Base-by-base conservation (phyloP, 169 alveolate species). In the Plasmodium berghei region DNA sequence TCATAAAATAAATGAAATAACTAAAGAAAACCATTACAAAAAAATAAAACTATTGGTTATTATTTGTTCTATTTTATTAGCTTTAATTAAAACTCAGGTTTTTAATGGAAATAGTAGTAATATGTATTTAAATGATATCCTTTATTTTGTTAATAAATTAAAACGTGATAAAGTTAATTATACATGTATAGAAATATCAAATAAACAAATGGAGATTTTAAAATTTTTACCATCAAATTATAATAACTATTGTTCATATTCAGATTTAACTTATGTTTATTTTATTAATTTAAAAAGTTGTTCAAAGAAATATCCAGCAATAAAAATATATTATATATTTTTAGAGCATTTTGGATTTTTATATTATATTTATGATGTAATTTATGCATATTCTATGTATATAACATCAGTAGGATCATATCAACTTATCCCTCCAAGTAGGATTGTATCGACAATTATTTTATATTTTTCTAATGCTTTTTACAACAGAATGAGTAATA, bases 221-320 rank as follows among this genome's bases (percentile, higher is more conserved):
- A 77, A 77, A 54, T 63, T 77, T 26, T 58, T 77, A 28, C 89
- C 89, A 42, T 34, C 55, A 24, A 77, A 77, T 64, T 77, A 77
- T 64, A 77, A 77, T 58, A 77, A 77, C 28, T 77, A 77, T 77
- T 77, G 77, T 66, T 63, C 89, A 8, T 77, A 77, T 55, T 48
- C 89, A n/a, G 89, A 77, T 34, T 69, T 77, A 55, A 77, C 80
- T 5, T 63, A 77, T 77, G 89, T 77, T 22, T 77, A 77, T 64
- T 77, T 77, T 48, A 77, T 77, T 34, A 77, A 77, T 77, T 66
- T 77, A 49, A 77, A 77, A 77, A 64, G 28, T 58, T 77, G 77
- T 28, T 64, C 89, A 20, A 77, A 77, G 26, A 77, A 77, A 49
- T 77, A 77, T 77, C 89, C 89, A 5, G 89, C 89, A 1, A 77